Evolutionary conservation across 164 flowering plant species (phyloP).

Genomic region (Piper longum): DNA sequence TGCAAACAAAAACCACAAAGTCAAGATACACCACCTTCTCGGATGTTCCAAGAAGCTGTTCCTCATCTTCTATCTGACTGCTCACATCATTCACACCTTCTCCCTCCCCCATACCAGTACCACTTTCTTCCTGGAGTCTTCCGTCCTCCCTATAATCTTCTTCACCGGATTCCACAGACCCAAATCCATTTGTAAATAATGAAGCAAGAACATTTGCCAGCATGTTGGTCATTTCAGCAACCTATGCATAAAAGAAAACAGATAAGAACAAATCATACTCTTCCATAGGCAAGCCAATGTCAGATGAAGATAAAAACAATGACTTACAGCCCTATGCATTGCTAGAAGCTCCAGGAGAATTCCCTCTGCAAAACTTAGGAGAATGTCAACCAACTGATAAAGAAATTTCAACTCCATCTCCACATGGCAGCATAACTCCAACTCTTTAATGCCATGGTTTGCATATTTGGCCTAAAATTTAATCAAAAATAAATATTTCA

Average conservation of each 20-base stretch:
- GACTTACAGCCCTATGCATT: slow-evolving; percentile 42
- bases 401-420: slow-evolving; percentile 26
- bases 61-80: slow-evolving; percentile 79
- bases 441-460: slow-evolving; percentile 10
- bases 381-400: slow-evolving; percentile 19
- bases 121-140: slow-evolving; percentile 38
- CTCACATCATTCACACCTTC: slow-evolving; percentile 78
- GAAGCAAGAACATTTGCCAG: slow-evolving; percentile 56
- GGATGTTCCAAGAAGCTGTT: slow-evolving; percentile 70
- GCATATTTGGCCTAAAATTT: slow-evolving; percentile 15
- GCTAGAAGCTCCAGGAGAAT: slow-evolving; percentile 52
- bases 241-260: no score
- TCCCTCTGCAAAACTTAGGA: slow-evolving; percentile 38
- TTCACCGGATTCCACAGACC: slow-evolving; percentile 33
- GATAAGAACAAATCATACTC: no score
- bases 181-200: slow-evolving; percentile 60
- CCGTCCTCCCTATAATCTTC: slow-evolving; percentile 26
- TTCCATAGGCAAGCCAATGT: no score
- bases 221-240: slow-evolving; percentile 36
- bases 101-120: slow-evolving; percentile 99
- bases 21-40: slow-evolving; percentile 18
- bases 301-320: no score
- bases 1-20: no score
- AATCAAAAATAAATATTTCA: no score
- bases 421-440: slow-evolving; percentile 13